Evolutionary conservation across 2,329 filamentous ascomycete genomes (phyloP).

Genomic region (Biscogniauxia sp.): DNA sequence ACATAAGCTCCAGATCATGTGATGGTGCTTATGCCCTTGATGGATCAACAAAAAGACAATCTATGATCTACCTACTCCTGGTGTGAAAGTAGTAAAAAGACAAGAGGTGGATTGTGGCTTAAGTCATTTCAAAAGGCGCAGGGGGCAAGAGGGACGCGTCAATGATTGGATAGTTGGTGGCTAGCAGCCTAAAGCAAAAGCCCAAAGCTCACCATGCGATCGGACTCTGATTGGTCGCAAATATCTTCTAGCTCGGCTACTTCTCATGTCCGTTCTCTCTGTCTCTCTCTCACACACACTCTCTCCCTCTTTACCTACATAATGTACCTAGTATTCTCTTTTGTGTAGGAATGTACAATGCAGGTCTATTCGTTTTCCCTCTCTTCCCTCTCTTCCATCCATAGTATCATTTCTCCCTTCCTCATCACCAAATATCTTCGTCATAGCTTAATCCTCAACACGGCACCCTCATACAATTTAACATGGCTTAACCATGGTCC

Average conservation of each 20-base stretch:
- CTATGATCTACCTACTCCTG: slow-evolving; percentile 4
- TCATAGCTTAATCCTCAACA: too few relatives aligned
- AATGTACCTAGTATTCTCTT: slow-evolving; percentile 1
- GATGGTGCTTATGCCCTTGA: slow-evolving; percentile 13
- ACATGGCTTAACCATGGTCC: too few relatives aligned
- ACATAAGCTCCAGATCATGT: slow-evolving; percentile 12
- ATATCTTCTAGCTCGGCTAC: slow-evolving; percentile 22
- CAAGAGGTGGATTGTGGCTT: slow-evolving; percentile 20
- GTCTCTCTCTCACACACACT: slow-evolving; percentile 5
- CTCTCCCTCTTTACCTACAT: not conserved
- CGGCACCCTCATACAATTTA: not conserved
- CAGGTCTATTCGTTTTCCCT: too few relatives aligned
- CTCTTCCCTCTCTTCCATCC: too few relatives aligned
- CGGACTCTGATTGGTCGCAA: slow-evolving; percentile 28
- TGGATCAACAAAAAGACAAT: slow-evolving; percentile 22
- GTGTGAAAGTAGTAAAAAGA: slow-evolving; percentile 7
- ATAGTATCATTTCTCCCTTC: too few relatives aligned
- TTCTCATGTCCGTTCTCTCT: slow-evolving; percentile 13
- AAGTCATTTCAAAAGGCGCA: slow-evolving; percentile 28
- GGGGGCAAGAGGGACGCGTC: slow-evolving; percentile 8
- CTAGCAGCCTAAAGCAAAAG: slow-evolving; percentile 11
- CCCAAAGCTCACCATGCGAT: slow-evolving; percentile 29
- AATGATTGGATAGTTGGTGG: slow-evolving; percentile 11
- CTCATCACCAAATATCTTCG: too few relatives aligned
- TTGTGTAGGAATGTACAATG: not conserved